Base-by-base conservation (phyloP, 768 basidiomycete species). In the Hebeloma cylindrosporum region DNA sequence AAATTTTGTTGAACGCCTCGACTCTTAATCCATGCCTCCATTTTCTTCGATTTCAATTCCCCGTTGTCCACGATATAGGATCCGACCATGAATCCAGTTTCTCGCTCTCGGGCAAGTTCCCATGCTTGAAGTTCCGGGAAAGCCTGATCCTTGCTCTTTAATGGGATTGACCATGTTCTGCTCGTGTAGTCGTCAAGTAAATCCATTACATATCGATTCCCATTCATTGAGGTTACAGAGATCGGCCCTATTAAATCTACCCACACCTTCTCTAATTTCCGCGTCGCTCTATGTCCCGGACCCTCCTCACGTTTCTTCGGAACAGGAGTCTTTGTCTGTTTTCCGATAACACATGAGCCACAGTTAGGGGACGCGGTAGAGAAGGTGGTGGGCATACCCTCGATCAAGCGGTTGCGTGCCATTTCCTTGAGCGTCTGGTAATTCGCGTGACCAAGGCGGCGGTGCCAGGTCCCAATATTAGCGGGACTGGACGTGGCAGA, bases 341-440 rank as follows among this genome's bases (percentile, higher is more conserved):
- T 72, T 5, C 70, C 68, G 30, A 63, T 58, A 26, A 70, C 57
- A 40, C 71, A 72, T 20, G 52, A 48, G 30, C 62, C 57, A 58
- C 67, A 69, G 45, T 57, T 60, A 1, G 56, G 47, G 1, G 62
- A 60, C 7, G 48, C 21, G 17, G 22, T 21, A 25, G 57, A 48
- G 16, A 59, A 45, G 39, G 53, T 42, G 13, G 52, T 28, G 14
- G 52, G 52, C 52, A 61, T 59, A 60, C 62, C 63, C 54, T 48
- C 29, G 36, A 52, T 33, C 8, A 44, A 39, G 9, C 52, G 40
- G 7, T 37, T 21, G 7, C 40, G 34, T 1, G 59, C 59, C 53
- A 63, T 56, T 5, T 58, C 56, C 2, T 37, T 26, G 5, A 67
- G 14, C 0, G 53, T 37, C 21, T 54, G 56, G 36, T 59, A 63